Evolutionary conservation across 1,284 basidiomycete genomes (phyloP).

Genomic region (Ganoderma sinense): DNA sequence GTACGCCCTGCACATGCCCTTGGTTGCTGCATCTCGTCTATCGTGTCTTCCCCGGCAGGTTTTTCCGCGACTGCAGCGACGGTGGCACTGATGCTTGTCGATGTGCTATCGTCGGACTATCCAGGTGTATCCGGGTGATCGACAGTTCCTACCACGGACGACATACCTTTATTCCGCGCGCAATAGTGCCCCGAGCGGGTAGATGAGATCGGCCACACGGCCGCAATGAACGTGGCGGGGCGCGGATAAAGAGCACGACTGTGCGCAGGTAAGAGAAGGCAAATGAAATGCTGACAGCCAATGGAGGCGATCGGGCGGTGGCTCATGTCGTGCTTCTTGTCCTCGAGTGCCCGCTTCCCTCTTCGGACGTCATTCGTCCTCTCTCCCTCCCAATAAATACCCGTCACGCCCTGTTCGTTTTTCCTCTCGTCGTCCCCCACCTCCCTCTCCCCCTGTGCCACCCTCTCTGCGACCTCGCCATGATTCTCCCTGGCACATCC

Average conservation of each 20-base stretch:
- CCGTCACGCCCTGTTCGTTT: slow-evolving; percentile 21
- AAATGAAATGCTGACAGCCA: slow-evolving; percentile 17
- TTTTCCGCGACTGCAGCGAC: slow-evolving; percentile 14
- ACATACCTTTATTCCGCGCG: background rate
- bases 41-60: slow-evolving; percentile 12
- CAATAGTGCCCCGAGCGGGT: slow-evolving; percentile 4
- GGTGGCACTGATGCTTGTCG: slow-evolving; percentile 14
- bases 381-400: slow-evolving; percentile 28
- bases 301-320: slow-evolving; percentile 30
- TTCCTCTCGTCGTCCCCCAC: slow-evolving; percentile 25
- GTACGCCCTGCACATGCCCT: slow-evolving; percentile 16
- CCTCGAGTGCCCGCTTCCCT: slow-evolving; percentile 20
- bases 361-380: slow-evolving; percentile 27
- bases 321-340: slow-evolving; percentile 20
- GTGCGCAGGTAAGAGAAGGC: slow-evolving; percentile 13
- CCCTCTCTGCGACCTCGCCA: slow-evolving; percentile 18
- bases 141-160: slow-evolving; percentile 14
- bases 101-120: slow-evolving; percentile 11
- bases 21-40: slow-evolving; percentile 15
- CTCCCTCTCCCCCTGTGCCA: slow-evolving; percentile 23
- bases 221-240: background rate
- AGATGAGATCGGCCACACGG: slow-evolving; percentile 14
- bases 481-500: slow-evolving; percentile 27
- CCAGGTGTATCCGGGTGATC: slow-evolving; percentile 22
- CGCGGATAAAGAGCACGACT: background rate